Evolutionary conservation across 768 basidiomycete genomes (phyloP), one percentile per base, ranked within the genome.

Genomic region (Boletus insuetus): DNA sequence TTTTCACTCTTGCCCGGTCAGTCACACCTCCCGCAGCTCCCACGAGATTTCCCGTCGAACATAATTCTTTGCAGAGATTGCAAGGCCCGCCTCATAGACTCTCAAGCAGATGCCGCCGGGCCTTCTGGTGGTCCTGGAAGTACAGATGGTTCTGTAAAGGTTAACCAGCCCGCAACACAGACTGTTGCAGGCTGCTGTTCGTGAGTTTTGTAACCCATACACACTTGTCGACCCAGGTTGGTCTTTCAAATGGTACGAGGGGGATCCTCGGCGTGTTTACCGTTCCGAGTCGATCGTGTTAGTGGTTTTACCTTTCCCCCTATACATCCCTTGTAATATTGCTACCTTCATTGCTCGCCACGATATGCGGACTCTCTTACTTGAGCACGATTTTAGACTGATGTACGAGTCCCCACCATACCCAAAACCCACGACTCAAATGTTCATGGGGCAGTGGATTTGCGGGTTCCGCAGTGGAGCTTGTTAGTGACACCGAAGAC

Each of bases 71-170:
- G 37, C 68, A 95, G 96, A 69, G 96, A 97, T 70, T 98, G 98
- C 81, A 99, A 98, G 79, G 82, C 91, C 47, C 91, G 97, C 45
- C 79, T 98, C 61, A 98, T 98, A 68, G 97, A 98, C 74, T 93
- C 94, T 13, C 89, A 92, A 74, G 86, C 82, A 22, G 89, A 90
- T 45, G 77, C 77, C 22, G 72, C 74, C 20, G 76, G 74, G 39
- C 68, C 79, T 14, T 29, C 69, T 1, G 64, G 68, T 19, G 73
- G 69, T 34, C 70, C 72, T 17, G 62, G 77, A 34, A 64, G 74
- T n/a, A 64, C 74, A 16, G 79, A 82, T 39, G 85, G 83, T 35
- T 81, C 86, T 19, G 81, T 89, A 43, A 81, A 81, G 58, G 85
- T 88, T 59, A 84, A 82, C 64, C 84, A 85, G 64, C 82, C 85